A percentile compares a stretch with the other conserved stretches of the same genome.
Evolutionary conservation across 768 basidiomycete genomes (phyloP).

Genomic region (Leccinum subgranulosum): DNA sequence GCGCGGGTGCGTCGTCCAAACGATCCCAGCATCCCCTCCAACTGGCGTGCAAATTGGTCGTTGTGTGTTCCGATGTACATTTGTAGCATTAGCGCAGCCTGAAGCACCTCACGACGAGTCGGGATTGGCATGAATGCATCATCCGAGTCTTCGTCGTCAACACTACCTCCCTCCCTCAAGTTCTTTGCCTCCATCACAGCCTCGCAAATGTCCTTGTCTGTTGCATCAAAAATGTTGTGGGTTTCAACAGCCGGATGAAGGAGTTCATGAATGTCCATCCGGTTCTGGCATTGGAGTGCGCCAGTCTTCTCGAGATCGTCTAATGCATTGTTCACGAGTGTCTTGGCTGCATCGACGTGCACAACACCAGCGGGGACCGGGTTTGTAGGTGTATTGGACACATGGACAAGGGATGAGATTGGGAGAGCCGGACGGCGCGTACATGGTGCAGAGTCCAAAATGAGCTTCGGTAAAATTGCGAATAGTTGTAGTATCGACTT

Average conservation of each 20-base stretch:
- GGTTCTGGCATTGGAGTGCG: not conserved
- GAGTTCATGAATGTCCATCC: not conserved
- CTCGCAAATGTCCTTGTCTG: not conserved
- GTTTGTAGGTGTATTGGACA: too few species aligned
- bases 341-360: not conserved
- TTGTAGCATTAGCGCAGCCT: not conserved
- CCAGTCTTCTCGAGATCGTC: not conserved
- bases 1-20: not conserved
- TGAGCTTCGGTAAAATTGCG: too few species aligned
- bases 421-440: too few species aligned
- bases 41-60: not conserved
- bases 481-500: too few species aligned
- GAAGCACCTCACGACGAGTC: not conserved
- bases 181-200: not conserved
- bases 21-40: not conserved
- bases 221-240: not conserved
- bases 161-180: not conserved
- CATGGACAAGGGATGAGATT: too few species aligned
- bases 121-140: not conserved
- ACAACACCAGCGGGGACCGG: too few species aligned
- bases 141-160: not conserved
- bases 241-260: not conserved
- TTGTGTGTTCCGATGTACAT: not conserved
- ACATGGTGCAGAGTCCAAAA: too few species aligned
- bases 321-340: not conserved